phyloP scores from a whole-genome alignment of 176 grass and related monocot species.

The Ensete glaucum region DNA sequence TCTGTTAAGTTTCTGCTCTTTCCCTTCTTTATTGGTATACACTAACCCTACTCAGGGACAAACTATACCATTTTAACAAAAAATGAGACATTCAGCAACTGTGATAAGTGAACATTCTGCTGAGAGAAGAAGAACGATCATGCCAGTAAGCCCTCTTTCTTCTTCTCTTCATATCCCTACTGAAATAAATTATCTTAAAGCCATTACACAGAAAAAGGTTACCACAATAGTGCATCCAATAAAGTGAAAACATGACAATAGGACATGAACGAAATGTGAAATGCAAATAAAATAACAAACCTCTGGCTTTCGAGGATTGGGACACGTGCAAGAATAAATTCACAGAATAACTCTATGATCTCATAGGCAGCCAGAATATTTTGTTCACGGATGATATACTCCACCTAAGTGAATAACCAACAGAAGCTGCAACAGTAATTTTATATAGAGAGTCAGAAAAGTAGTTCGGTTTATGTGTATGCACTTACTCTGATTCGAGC shows the following conservation, averaged over 20 bases:
- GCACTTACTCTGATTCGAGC: constrained; percentile 70
- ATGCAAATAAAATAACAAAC: constrained; percentile 42
- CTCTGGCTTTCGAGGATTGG: constrained; percentile 85
- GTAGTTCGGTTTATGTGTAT: constrained; percentile 1
- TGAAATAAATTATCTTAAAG: neutral
- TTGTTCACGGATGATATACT: constrained; percentile 87
- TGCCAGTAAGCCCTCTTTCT: no score
- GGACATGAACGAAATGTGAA: neutral
- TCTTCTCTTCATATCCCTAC: neutral
- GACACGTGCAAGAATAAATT: constrained; percentile 87
- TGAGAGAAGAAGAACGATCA: no score
- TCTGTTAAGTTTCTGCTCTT: no score
- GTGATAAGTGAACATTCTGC: no score
- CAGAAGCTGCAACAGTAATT: neutral
- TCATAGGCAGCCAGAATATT: constrained; percentile 98
- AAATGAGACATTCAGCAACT: no score
- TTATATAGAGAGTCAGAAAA: neutral
- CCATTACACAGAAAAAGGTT: neutral
- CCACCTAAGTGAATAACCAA: constrained; percentile 41
- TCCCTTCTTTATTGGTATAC: no score
- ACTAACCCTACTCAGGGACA: no score
- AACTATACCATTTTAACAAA: no score
- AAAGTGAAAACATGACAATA: no score
- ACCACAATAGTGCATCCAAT: neutral
- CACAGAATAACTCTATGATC: constrained; percentile 90